These are phyloP conservation scores for Cerioporus squamosus DNA, from an alignment of 1,284 basidiomycete species.

Conservation along the genomic window DNA sequence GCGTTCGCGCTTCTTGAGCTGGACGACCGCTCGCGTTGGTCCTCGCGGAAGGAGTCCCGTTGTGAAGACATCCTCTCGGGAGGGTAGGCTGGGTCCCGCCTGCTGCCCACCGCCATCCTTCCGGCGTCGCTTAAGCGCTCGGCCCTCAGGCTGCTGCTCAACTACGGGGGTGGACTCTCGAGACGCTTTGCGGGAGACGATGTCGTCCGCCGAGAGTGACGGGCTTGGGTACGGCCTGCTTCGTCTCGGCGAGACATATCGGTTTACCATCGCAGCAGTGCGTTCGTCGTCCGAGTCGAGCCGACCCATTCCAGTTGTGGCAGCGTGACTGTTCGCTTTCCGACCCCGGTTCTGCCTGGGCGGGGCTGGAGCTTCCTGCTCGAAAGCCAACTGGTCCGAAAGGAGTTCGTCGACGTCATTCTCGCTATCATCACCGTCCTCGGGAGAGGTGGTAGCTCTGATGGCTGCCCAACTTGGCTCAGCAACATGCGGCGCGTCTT, in stretches of 20 bases:
- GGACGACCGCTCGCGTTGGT: neutral
- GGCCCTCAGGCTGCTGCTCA: neutral
- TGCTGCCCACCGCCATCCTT: constrained; percentile 1
- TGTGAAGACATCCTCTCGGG: constrained; percentile 15
- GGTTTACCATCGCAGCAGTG: constrained; percentile 21
- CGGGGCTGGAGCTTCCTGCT: neutral
- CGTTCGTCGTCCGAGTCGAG: constrained; percentile 28
- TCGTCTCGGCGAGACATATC: constrained; percentile 4
- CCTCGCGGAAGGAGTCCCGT: constrained; percentile 11
- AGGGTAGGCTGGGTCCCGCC: constrained; percentile 5
- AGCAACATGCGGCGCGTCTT: neutral
- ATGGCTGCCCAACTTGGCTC: constrained; percentile 11
- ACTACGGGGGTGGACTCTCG: neutral
- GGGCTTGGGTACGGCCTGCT: neutral
- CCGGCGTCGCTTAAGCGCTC: neutral
- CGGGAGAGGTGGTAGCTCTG: neutral
- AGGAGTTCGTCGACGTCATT: constrained; percentile 25
- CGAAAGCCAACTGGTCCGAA: constrained; percentile 8
- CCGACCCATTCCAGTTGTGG: neutral
- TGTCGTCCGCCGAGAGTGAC: neutral
- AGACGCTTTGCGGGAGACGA: neutral
- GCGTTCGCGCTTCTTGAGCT: too few relatives aligned
- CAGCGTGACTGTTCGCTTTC: neutral
- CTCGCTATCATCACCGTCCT: constrained; percentile 5
- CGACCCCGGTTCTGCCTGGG: neutral